phyloP scores from a whole-genome alignment of 2,329 filamentous ascomycete species.

The Penicillium crustosum region DNA sequence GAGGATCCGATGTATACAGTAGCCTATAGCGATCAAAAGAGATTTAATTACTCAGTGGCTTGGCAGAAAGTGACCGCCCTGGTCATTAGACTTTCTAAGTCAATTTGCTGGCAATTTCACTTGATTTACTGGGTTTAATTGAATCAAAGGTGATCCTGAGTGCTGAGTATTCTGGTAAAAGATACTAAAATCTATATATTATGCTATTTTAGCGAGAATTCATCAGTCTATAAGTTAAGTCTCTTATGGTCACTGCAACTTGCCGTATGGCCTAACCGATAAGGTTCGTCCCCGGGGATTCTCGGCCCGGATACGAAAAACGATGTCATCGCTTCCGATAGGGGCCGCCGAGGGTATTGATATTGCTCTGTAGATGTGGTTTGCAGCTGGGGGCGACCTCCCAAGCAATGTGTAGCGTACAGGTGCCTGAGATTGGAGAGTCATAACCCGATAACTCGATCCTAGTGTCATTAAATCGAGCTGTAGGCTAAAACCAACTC shows the following conservation, averaged over 20 bases:
- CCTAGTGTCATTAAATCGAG: neutral
- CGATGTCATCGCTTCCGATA: conserved; percentile 2
- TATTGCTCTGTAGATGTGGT: neutral
- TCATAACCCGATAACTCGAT: neutral
- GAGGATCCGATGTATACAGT: conserved; percentile 3
- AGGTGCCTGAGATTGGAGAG: neutral
- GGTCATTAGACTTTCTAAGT: neutral
- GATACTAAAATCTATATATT: neutral
- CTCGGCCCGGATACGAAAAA: conserved; percentile 22
- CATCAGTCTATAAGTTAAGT: neutral
- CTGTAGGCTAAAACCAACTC: neutral
- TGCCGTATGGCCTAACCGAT: conserved; percentile 7
- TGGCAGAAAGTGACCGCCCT: conserved; percentile 1
- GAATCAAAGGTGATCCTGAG: rapidly evolving
- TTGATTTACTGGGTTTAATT: neutral
- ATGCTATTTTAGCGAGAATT: neutral
- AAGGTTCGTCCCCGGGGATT: conserved; percentile 29
- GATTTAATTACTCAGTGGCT: neutral
- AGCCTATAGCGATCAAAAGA: neutral
- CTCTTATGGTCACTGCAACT: neutral
- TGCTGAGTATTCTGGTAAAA: rapidly evolving
- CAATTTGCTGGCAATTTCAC: neutral
- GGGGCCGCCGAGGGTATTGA: neutral
- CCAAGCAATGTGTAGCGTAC: neutral
- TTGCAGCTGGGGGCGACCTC: neutral